Conservation (phyloP, 805 yeast species). For the Candida golubevii region DNA sequence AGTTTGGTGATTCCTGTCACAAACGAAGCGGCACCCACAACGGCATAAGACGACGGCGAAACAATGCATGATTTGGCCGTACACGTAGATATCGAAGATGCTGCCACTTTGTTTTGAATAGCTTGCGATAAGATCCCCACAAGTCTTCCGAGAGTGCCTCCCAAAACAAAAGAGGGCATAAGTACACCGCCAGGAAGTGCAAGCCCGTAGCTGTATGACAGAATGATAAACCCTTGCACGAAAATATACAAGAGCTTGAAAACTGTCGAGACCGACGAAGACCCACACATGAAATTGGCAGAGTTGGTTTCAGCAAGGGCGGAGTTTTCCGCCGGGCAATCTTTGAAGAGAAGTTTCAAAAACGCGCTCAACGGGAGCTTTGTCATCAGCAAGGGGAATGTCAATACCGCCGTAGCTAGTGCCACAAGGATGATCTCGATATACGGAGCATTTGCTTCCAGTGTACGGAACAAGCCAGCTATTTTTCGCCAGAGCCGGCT, state of each 20-base stretch:
- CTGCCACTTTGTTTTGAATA: constrained; percentile 38
- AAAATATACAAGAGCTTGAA: constrained; percentile 35
- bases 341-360: constrained; percentile 62
- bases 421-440: constrained; percentile 49
- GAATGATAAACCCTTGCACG: constrained; percentile 52
- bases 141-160: constrained; percentile 56
- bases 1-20: constrained; percentile 77
- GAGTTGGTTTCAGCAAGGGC: constrained; percentile 16
- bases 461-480: constrained; percentile 13
- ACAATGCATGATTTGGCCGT: constrained; percentile 52
- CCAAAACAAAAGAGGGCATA: constrained; percentile 60
- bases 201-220: constrained; percentile 67
- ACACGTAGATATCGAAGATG: constrained; percentile 33
- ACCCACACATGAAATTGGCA: constrained; percentile 33
- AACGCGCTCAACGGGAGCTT: constrained; percentile 52
- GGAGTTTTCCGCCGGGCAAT: constrained; percentile 41
- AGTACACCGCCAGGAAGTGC: constrained; percentile 65
- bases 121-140: constrained; percentile 49
- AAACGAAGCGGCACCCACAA: constrained; percentile 83
- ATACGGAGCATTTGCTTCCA: constrained; percentile 24
- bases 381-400: constrained; percentile 53
- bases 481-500: constrained; percentile 16
- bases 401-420: constrained; percentile 47
- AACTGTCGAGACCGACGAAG: constrained; percentile 23
- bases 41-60: constrained; percentile 84